phyloP scores from a whole-genome alignment of 202 grass and related monocot species.

The Hordeum pubiflorum region DNA sequence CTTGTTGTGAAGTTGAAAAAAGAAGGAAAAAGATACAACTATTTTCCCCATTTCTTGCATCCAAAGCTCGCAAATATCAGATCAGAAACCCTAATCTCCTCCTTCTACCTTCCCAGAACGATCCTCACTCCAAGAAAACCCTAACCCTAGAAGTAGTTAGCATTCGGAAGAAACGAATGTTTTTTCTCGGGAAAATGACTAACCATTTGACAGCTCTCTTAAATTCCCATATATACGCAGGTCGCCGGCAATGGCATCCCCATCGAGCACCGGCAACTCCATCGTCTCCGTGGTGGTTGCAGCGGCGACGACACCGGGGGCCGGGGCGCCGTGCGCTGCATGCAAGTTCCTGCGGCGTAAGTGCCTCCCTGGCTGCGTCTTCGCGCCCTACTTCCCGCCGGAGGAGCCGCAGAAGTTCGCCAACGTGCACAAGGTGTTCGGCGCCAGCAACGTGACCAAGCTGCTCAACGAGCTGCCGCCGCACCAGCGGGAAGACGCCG shows the following conservation, averaged over 20 bases:
- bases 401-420: constrained; percentile 87
- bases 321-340: constrained; percentile 67
- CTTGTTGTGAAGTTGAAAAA: constrained; percentile 18
- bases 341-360: constrained; percentile 88
- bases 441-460: constrained; percentile 85
- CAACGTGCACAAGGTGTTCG: constrained; percentile 87
- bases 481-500: constrained; percentile 79
- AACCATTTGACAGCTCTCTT: constrained; percentile 8
- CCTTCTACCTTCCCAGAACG: neutral
- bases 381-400: constrained; percentile 77
- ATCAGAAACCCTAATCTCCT: constrained; percentile 41
- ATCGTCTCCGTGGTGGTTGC: constrained; percentile 11
- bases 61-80: constrained; percentile 14
- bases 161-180: neutral
- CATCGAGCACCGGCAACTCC: constrained; percentile 46
- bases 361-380: constrained; percentile 83
- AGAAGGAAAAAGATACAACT: neutral
- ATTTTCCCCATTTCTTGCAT: constrained; percentile 22
- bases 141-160: constrained; percentile 48
- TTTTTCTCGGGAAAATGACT: neutral
- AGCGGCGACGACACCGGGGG: constrained; percentile 24
- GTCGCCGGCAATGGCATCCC: constrained; percentile 25
- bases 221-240: neutral
- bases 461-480: constrained; percentile 82
- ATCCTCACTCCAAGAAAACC: constrained; percentile 41